Conservation (phyloP, 2,329 filamentous ascomycete species). For the Chaetomiaceae sp. region DNA sequence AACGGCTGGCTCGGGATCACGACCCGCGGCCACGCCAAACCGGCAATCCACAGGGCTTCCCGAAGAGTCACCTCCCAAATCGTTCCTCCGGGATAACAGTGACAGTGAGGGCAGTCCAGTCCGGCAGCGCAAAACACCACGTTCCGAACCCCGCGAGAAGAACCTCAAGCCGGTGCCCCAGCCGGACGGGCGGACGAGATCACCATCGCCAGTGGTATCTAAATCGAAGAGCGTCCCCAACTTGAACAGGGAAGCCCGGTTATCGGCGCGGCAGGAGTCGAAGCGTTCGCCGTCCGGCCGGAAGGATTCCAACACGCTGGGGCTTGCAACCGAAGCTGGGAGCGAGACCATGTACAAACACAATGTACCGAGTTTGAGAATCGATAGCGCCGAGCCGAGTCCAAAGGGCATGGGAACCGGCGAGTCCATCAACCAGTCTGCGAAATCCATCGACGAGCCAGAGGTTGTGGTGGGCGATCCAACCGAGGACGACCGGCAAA, state of each 20-base stretch:
- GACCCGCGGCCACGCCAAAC: slow-evolving; percentile 35
- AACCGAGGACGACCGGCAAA: slow-evolving; percentile 66
- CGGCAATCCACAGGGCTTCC: slow-evolving; percentile 33
- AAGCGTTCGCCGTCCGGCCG: slow-evolving; percentile 29
- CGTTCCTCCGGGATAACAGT: slow-evolving; percentile 51
- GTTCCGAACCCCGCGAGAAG: slow-evolving; percentile 11
- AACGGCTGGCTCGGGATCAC: background rate
- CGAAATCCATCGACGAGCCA: slow-evolving; percentile 52
- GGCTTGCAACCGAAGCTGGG: slow-evolving; percentile 40
- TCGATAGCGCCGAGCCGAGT: slow-evolving; percentile 41
- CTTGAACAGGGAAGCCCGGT: slow-evolving; percentile 19
- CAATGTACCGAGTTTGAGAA: slow-evolving; percentile 40
- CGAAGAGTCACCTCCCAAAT: slow-evolving; percentile 35
- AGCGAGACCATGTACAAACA: slow-evolving; percentile 38
- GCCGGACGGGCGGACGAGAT: slow-evolving; percentile 19
- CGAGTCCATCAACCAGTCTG: slow-evolving; percentile 21
- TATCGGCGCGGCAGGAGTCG: slow-evolving; percentile 15
- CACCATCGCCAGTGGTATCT: slow-evolving; percentile 25
- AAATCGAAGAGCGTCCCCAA: slow-evolving; percentile 30
- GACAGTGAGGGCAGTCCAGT: slow-evolving; percentile 42
- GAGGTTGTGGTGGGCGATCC: slow-evolving; percentile 55
- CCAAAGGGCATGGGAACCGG: slow-evolving; percentile 29
- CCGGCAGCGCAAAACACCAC: slow-evolving; percentile 19
- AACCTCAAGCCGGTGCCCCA: slow-evolving; percentile 17
- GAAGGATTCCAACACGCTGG: slow-evolving; percentile 37